Evolutionary conservation across 1,284 basidiomycete genomes (phyloP).

Genomic region (Boletus mariae): DNA sequence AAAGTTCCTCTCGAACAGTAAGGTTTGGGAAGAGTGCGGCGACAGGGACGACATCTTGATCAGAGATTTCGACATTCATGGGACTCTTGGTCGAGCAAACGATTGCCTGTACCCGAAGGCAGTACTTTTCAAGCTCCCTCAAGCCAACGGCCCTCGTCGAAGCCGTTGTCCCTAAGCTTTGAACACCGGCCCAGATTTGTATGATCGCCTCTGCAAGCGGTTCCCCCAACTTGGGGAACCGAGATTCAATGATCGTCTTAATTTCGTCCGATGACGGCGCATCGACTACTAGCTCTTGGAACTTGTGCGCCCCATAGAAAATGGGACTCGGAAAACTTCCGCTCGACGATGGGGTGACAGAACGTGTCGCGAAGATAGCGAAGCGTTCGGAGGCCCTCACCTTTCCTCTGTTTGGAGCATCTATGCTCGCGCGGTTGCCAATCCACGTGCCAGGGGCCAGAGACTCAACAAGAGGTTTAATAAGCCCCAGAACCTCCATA

Average conservation of each 20-base stretch:
- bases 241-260: slow-evolving; percentile 59
- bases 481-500: slow-evolving; percentile 79
- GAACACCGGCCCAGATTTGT: slow-evolving; percentile 58
- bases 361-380: slow-evolving; percentile 79
- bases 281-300: slow-evolving; percentile 64
- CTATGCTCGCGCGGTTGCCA: slow-evolving; percentile 68
- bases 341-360: slow-evolving; percentile 44
- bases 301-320: slow-evolving; percentile 84
- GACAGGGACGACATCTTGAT: slow-evolving; percentile 23
- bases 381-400: slow-evolving; percentile 76
- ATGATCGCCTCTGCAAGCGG: slow-evolving; percentile 50
- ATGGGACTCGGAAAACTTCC: slow-evolving; percentile 49
- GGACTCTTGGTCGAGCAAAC: slow-evolving; percentile 47
- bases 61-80: slow-evolving; percentile 41
- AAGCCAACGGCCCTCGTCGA: slow-evolving; percentile 69
- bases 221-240: slow-evolving; percentile 61
- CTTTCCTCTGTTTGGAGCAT: slow-evolving; percentile 64
- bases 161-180: slow-evolving; percentile 44
- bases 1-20: slow-evolving; percentile 83
- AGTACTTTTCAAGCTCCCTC: slow-evolving; percentile 88
- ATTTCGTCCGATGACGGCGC: slow-evolving; percentile 68
- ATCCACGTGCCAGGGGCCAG: slow-evolving; percentile 73
- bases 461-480: slow-evolving; percentile 82
- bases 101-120: slow-evolving; percentile 65
- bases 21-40: slow-evolving; percentile 64